Conservation (phyloP, 2,329 filamentous ascomycete species). For the Cladophialophora bantiana region DNA sequence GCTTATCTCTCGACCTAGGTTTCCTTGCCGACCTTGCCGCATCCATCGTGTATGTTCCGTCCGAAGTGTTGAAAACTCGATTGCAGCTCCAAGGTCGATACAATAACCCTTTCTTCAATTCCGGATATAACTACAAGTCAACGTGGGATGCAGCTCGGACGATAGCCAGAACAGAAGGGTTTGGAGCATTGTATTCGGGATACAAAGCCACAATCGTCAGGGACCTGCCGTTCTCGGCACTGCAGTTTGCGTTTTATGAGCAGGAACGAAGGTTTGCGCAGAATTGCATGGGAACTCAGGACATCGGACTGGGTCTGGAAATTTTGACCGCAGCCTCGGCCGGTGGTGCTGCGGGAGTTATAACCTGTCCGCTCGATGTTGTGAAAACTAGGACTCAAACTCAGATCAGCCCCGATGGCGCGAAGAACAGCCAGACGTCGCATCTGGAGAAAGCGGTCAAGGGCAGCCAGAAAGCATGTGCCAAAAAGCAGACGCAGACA, state of each 20-base stretch:
- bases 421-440: constrained; percentile 40
- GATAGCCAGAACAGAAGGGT: constrained; percentile 82
- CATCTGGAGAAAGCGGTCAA: constrained; percentile 32
- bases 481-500: constrained; percentile 42
- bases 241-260: constrained; percentile 99
- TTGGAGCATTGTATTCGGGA: constrained; percentile 89
- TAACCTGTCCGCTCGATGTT: constrained; percentile 95
- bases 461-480: constrained; percentile 21
- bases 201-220: constrained; percentile 95
- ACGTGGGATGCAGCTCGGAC: constrained; percentile 84
- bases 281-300: constrained; percentile 76
- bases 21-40: constrained; percentile 92
- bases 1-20: constrained; percentile 49
- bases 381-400: constrained; percentile 98
- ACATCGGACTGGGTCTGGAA: constrained; percentile 85
- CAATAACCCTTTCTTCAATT: constrained; percentile 92
- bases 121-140: constrained; percentile 93
- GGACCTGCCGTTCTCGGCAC: constrained; percentile 91
- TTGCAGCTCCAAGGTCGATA: constrained; percentile 92
- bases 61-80: constrained; percentile 96
- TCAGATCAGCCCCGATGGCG: constrained; percentile 69
- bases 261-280: constrained; percentile 86
- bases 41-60: constrained; percentile 92
- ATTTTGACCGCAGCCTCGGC: constrained; percentile 88
- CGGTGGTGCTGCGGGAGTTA: constrained; percentile 88